phyloP scores from a whole-genome alignment of 805 yeast species.

The Hanseniaspora singularis region DNA sequence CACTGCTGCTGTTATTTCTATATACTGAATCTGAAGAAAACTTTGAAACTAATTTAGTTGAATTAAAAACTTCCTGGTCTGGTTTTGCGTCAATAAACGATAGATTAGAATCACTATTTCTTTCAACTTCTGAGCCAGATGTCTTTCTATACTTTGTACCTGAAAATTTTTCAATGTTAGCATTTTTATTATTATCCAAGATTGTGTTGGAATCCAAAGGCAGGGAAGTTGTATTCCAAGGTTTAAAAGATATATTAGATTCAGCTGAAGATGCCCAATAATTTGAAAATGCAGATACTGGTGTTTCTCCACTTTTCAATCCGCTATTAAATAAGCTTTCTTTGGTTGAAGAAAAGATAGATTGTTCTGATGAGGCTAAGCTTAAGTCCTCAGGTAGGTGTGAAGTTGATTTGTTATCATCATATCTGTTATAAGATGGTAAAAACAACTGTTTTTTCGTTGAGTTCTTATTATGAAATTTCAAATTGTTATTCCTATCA shows the following conservation, averaged over 20 bases:
- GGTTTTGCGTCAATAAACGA: constrained; percentile 21
- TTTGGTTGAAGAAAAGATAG: not conserved
- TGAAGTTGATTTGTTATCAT: too few relatives aligned
- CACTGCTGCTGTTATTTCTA: not conserved
- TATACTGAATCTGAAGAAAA: constrained; percentile 6
- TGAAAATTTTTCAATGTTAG: not conserved
- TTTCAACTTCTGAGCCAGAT: not conserved
- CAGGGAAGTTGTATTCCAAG: not conserved
- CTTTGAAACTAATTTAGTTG: constrained; percentile 26
- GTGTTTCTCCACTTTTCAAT: not conserved
- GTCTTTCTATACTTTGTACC: constrained; percentile 5
- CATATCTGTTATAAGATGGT: too few relatives aligned
- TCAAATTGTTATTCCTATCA: too few relatives aligned
- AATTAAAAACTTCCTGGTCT: constrained; percentile 23
- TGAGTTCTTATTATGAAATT: not conserved
- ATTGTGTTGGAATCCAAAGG: not conserved
- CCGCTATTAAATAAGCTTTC: too few relatives aligned
- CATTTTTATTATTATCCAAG: not conserved
- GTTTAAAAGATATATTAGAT: not conserved
- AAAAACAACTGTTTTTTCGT: not conserved
- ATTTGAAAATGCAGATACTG: not conserved
- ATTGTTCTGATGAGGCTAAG: not conserved
- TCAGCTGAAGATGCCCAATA: not conserved
- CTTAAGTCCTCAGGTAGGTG: too few relatives aligned
- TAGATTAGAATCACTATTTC: constrained; percentile 10